Conservation (phyloP, 2,329 filamentous ascomycete species). For the Paraphaeosphaeria minitans region DNA sequence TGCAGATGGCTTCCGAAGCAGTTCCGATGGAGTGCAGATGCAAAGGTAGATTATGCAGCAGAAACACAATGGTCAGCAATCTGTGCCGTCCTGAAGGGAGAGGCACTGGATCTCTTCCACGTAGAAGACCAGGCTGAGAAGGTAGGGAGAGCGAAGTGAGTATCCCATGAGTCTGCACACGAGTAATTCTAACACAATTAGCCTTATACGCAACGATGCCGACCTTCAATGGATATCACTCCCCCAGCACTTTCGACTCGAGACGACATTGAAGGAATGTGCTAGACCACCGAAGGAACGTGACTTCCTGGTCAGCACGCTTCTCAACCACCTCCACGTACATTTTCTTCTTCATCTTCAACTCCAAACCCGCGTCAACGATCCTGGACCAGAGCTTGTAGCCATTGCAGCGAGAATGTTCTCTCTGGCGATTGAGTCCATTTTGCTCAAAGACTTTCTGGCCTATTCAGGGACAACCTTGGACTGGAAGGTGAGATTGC, state of each 20-base stretch:
- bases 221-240: slow-evolving; percentile 5
- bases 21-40: slow-evolving; percentile 8
- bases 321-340: slow-evolving; percentile 43
- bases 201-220: background rate
- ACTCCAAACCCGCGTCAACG: slow-evolving; percentile 23
- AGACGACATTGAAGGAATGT: slow-evolving; percentile 16
- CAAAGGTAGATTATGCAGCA: slow-evolving; percentile 5
- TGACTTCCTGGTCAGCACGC: slow-evolving; percentile 40
- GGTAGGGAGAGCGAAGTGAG: slow-evolving; percentile 4
- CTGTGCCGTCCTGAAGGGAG: slow-evolving; percentile 16
- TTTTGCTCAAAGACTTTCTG: slow-evolving; percentile 35
- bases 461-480: slow-evolving; percentile 43
- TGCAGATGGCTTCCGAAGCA: slow-evolving; percentile 4
- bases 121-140: slow-evolving; percentile 10
- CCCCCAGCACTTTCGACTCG: slow-evolving; percentile 8
- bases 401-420: slow-evolving; percentile 36
- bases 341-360: slow-evolving; percentile 36
- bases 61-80: slow-evolving; percentile 16
- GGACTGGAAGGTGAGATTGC: slow-evolving; percentile 35
- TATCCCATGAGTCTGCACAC: background rate
- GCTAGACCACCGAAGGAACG: slow-evolving; percentile 26
- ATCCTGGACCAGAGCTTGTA: slow-evolving; percentile 31
- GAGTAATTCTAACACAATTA: background rate
- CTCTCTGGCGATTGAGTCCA: slow-evolving; percentile 33
- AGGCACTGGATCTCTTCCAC: slow-evolving; percentile 15